These are phyloP conservation scores for Saturnispora serradocipensis DNA, from an alignment of 805 yeast species.

Conservation along the genomic window DNA sequence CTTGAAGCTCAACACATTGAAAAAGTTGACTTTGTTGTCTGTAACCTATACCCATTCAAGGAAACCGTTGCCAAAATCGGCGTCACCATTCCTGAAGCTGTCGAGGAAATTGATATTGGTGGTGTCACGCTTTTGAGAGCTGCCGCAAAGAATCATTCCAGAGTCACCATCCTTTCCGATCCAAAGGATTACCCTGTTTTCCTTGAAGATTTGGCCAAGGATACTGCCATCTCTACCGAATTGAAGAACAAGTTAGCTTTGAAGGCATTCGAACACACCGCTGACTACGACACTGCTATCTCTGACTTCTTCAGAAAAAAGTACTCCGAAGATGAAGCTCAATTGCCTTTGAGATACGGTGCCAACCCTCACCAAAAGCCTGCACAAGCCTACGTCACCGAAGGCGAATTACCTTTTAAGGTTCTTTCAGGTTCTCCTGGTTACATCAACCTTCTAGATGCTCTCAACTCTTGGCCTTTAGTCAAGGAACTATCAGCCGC, in stretches of 20 bases:
- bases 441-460: constrained; percentile 92
- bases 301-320: constrained; percentile 96
- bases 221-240: constrained; percentile 61
- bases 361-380: constrained; percentile 99
- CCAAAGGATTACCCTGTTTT: constrained; percentile 88
- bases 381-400: constrained; percentile 87
- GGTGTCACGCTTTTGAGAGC: constrained; percentile 97
- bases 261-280: constrained; percentile 97
- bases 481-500: constrained; percentile 95
- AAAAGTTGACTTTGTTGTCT: constrained; percentile 93
- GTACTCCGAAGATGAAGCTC: constrained; percentile 82
- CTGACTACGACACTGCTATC: constrained; percentile 92
- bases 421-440: constrained; percentile 95
- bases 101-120: constrained; percentile 97
- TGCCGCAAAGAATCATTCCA: constrained; percentile 95
- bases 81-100: constrained; percentile 95
- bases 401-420: constrained; percentile 87
- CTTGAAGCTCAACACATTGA: constrained; percentile 83
- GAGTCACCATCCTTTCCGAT: constrained; percentile 93
- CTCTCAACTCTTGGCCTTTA: constrained; percentile 96
- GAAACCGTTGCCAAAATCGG: constrained; percentile 93
- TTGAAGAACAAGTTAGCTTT: constrained; percentile 80
- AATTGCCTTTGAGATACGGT: constrained; percentile 94
- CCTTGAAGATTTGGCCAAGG: constrained; percentile 59
- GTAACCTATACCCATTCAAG: constrained; percentile 97